Percentiles rank a stretch among this genome's conserved stretches.
Evolutionary conservation across 2,329 filamentous ascomycete genomes (phyloP).

Genomic region (Beauveria bassiana): DNA sequence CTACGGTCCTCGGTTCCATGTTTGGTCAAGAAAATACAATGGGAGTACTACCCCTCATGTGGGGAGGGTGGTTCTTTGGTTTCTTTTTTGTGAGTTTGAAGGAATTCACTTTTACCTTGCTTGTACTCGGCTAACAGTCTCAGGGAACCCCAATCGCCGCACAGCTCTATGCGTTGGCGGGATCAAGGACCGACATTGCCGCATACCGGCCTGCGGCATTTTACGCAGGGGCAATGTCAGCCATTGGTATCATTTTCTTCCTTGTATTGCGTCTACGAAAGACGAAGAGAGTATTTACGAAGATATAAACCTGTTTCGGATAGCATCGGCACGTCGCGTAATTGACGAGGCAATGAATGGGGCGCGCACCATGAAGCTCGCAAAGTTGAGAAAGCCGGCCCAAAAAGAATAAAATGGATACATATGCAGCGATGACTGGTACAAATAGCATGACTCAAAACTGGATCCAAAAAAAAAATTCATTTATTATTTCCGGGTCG

Average conservation of each 20-base stretch:
- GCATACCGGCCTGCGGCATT: constrained; percentile 20
- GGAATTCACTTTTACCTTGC: too few relatives aligned
- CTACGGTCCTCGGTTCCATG: constrained; percentile 16
- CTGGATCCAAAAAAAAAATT: background rate
- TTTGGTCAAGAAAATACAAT: constrained; percentile 20
- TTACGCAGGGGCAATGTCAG: constrained; percentile 21
- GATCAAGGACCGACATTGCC: constrained; percentile 12
- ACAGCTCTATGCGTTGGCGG: constrained; percentile 19
- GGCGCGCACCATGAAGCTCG: too few relatives aligned
- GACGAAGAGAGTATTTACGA: background rate
- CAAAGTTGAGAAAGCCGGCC: too few relatives aligned
- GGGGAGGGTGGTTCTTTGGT: constrained; percentile 22
- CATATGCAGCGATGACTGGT: background rate
- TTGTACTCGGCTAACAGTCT: background rate
- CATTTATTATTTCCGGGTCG: background rate
- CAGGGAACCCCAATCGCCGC: constrained; percentile 23
- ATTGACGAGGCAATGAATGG: background rate
- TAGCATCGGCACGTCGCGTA: background rate
- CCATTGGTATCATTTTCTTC: constrained; percentile 16
- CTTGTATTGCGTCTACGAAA: background rate
- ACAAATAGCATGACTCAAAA: background rate
- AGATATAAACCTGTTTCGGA: background rate
- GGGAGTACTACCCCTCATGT: constrained; percentile 20
- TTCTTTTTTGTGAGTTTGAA: constrained; percentile 20
- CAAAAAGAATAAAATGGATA: too few relatives aligned